A percentile compares a stretch with the other conserved stretches of the same genome.
These are phyloP conservation scores for Pyrenopolyporus hunteri DNA, from an alignment of 495 filamentous ascomycete species.

Conservation along the genomic window DNA sequence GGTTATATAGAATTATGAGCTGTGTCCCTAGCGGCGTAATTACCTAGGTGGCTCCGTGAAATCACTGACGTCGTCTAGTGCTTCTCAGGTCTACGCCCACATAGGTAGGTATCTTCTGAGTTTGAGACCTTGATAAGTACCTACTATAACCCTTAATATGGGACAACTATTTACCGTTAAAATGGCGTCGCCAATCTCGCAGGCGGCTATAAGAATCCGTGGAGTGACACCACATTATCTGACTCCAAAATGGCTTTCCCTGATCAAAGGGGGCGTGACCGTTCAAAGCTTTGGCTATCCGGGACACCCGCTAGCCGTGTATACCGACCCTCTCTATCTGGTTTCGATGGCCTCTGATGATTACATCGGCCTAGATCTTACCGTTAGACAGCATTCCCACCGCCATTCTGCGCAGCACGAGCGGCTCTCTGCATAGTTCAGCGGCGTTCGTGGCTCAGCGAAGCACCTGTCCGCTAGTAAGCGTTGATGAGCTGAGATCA, in stretches of 20 bases:
- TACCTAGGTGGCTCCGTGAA: background rate
- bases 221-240: constrained; percentile 4
- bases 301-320: background rate
- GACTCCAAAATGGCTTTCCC: background rate
- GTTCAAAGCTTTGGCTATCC: background rate
- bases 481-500: constrained; percentile 4
- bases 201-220: constrained; percentile 29
- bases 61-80: background rate
- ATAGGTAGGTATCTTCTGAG: constrained; percentile 3
- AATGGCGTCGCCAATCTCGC: constrained; percentile 42
- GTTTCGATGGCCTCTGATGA: background rate
- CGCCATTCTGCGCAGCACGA: constrained; percentile 36
- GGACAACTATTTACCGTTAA: constrained; percentile 12
- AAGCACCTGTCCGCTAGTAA: constrained; percentile 28
- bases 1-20: too few species aligned
- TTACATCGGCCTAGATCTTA: constrained; percentile 22
- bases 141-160: too few species aligned
- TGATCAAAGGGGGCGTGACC: background rate
- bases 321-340: background rate
- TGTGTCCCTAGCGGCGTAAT: background rate
- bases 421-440: constrained; percentile 35
- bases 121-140: too few species aligned
- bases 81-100: background rate
- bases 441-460: constrained; percentile 22
- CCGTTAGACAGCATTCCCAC: constrained; percentile 33